Conservation (phyloP, 129 eudicot species). For the Chrysanthemum seticuspe region DNA sequence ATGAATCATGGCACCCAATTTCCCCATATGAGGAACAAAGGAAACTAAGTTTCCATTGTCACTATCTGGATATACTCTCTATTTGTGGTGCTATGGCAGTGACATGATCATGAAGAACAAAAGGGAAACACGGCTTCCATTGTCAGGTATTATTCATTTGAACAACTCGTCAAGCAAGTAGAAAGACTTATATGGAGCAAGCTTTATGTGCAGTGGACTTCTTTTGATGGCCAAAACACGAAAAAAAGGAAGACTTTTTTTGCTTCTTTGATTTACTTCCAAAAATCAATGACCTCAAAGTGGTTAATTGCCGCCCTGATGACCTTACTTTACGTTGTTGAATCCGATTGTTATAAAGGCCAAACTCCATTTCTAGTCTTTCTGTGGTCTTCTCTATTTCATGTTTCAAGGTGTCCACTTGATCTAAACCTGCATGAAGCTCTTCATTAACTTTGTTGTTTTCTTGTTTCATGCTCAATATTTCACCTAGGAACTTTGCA, state of each 20-base stretch:
- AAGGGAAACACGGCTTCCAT: background rate
- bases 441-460: constrained; percentile 78
- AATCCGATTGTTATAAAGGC: constrained; percentile 30
- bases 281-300: constrained; percentile 67
- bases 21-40: background rate
- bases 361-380: constrained; percentile 56
- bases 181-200: constrained; percentile 23
- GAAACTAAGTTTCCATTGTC: constrained; percentile 7
- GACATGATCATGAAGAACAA: background rate
- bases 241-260: constrained; percentile 53
- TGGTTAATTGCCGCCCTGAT: constrained; percentile 33
- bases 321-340: constrained; percentile 28
- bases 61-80: background rate
- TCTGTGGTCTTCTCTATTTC: constrained; percentile 57
- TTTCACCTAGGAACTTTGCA: constrained; percentile 84
- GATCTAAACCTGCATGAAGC: constrained; percentile 66
- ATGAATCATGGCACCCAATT: constrained; percentile 8
- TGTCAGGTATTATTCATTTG: constrained; percentile 6
- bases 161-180: background rate
- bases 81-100: background rate
- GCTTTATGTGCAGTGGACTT: constrained; percentile 32
- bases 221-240: constrained; percentile 46
- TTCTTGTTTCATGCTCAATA: constrained; percentile 85
- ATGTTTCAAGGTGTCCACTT: constrained; percentile 41
- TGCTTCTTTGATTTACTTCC: constrained; percentile 63